Evolutionary conservation across 1,284 basidiomycete genomes (phyloP).

Genomic region (Malassezia vespertilionis): DNA sequence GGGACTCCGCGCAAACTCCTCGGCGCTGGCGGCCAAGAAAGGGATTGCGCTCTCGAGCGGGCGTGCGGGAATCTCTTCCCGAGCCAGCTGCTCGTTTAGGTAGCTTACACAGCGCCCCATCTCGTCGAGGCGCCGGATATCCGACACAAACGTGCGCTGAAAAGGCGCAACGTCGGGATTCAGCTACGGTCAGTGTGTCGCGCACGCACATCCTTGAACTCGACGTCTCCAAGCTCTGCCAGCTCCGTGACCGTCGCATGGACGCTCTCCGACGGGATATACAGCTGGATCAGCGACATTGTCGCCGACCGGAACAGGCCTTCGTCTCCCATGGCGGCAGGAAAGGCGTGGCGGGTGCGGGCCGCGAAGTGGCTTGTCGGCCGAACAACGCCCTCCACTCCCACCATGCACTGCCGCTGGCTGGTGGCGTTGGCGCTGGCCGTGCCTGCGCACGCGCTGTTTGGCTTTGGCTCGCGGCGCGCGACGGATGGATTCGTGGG

Average conservation of each 20-base stretch:
- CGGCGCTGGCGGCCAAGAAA: slow-evolving; percentile 28
- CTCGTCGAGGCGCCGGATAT: slow-evolving; percentile 87
- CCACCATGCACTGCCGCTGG: slow-evolving; percentile 1
- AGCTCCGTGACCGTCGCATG: slow-evolving; percentile 92
- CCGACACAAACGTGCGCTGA: slow-evolving; percentile 93
- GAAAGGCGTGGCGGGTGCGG: not conserved
- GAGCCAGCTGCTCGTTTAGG: slow-evolving; percentile 73
- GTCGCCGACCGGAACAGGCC: slow-evolving; percentile 45
- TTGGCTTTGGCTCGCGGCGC: slow-evolving; percentile 51
- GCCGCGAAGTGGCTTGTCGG: slow-evolving; percentile 2
- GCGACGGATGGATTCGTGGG: slow-evolving; percentile 70
- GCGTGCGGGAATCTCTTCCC: slow-evolving; percentile 64
- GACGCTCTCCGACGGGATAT: slow-evolving; percentile 91
- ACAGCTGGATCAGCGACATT: slow-evolving; percentile 96
- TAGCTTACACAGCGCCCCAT: slow-evolving; percentile 89
- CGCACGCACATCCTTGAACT: slow-evolving; percentile 82
- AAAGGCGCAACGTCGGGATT: slow-evolving; percentile 92
- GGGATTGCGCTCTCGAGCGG: slow-evolving; percentile 47
- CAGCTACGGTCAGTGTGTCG: slow-evolving; percentile 53
- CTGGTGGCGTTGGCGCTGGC: slow-evolving; percentile 8
- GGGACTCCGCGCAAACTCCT: slow-evolving; percentile 57
- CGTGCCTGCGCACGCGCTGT: slow-evolving; percentile 21
- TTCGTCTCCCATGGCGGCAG: slow-evolving; percentile 20
- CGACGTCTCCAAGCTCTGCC: slow-evolving; percentile 85
- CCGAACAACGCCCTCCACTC: slow-evolving; percentile 8